These are phyloP conservation scores for Litchi chinensis DNA, from an alignment of 345 rosid species.

Conservation along the genomic window DNA sequence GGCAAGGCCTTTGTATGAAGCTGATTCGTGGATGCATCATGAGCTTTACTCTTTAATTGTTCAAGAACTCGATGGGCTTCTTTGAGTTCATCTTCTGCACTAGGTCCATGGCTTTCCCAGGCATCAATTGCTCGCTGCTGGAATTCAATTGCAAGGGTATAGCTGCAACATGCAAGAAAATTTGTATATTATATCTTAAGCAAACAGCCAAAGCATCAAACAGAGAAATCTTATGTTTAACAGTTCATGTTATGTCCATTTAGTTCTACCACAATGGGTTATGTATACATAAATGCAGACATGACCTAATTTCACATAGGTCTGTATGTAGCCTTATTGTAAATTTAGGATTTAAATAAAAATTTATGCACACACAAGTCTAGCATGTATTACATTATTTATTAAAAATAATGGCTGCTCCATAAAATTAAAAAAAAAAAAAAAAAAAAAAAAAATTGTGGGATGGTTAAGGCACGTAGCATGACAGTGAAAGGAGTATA, in stretches of 20 bases:
- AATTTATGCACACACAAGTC: not conserved
- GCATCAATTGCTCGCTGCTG: conserved; percentile 76
- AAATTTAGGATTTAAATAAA: not conserved
- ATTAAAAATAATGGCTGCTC: not conserved
- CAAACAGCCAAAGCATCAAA: not conserved
- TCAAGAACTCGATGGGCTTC: conserved; percentile 61
- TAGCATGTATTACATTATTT: conserved; percentile 1
- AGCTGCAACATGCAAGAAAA: conserved; percentile 52
- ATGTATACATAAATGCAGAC: not conserved
- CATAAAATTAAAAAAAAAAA: too few species aligned
- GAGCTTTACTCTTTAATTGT: conserved; percentile 63
- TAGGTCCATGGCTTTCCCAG: conserved; percentile 81
- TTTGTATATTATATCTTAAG: not conserved
- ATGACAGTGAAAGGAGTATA: not conserved
- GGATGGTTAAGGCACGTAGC: not conserved
- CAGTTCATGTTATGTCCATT: conserved; percentile 3
- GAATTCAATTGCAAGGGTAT: conserved; percentile 73
- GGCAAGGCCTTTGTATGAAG: conserved; percentile 47
- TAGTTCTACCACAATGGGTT: not conserved
- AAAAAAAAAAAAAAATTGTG: not conserved
- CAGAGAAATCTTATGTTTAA: not conserved
- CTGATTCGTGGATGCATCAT: conserved; percentile 38
- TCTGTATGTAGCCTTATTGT: not conserved
- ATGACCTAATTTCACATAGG: not conserved
- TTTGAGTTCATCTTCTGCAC: conserved; percentile 61